A percentile compares a stretch with the other conserved stretches of the same genome.
phyloP scores from a whole-genome alignment of 179 eudicot genomes.

The Beta corolliflora region DNA sequence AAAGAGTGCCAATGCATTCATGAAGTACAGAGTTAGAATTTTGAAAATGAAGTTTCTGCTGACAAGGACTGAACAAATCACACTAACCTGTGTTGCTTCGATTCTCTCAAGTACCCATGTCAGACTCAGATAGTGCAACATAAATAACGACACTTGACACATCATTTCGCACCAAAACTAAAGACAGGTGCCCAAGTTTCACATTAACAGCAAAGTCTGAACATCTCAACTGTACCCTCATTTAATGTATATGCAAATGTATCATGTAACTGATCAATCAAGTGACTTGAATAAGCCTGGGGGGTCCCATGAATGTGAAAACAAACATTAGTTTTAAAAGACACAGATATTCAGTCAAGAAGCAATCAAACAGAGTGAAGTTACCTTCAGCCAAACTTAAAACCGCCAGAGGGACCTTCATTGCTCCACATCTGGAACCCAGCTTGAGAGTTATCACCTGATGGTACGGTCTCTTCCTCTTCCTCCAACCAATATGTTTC shows the following conservation, averaged over 20 bases:
- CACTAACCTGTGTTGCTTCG: not conserved
- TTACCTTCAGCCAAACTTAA: slow-evolving; percentile 75
- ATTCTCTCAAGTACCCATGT: not conserved
- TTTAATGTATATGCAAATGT: not conserved
- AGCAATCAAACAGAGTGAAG: not conserved
- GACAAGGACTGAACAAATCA: not conserved
- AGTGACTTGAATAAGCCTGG: not conserved
- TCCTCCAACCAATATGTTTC: slow-evolving; percentile 90
- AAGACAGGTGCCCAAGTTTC: not conserved
- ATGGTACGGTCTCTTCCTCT: slow-evolving; percentile 56
- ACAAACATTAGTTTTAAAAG: not conserved
- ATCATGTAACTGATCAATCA: not conserved
- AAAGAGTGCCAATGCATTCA: too few species aligned
- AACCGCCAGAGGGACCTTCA: slow-evolving; percentile 76
- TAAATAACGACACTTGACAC: too few species aligned
- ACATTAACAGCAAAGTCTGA: not conserved
- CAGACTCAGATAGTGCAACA: not conserved
- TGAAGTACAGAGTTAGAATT: not conserved
- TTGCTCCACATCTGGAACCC: slow-evolving; percentile 58
- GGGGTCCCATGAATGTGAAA: not conserved
- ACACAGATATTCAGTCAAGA: not conserved
- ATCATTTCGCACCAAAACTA: not conserved
- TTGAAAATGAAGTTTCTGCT: not conserved
- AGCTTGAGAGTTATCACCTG: slow-evolving; percentile 40
- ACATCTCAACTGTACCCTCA: not conserved